A percentile compares a stretch with the other conserved stretches of the same genome.
These are phyloP conservation scores for Fomitopsis betulina DNA, from an alignment of 1,284 basidiomycete species.

Conservation along the genomic window DNA sequence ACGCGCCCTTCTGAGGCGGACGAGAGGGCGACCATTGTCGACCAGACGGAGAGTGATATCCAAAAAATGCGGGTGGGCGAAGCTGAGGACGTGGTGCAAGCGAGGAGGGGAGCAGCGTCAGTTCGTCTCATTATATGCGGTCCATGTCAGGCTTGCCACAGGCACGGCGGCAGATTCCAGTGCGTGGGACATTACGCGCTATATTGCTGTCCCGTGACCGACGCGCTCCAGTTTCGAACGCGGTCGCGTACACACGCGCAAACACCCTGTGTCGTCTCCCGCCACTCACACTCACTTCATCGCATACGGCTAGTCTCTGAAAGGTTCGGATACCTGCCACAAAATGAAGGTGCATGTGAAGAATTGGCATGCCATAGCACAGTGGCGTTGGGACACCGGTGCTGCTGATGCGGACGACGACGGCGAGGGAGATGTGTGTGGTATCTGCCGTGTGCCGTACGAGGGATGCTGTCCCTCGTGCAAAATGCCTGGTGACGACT, in stretches of 20 bases:
- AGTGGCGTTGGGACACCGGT: constrained; percentile 83
- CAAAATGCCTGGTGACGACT: constrained; percentile 95
- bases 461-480: constrained; percentile 93
- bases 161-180: neutral
- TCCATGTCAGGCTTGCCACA: neutral
- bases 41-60: neutral
- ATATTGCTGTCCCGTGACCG: neutral
- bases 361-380: constrained; percentile 80
- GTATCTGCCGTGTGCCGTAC: constrained; percentile 88
- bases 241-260: constrained; percentile 16
- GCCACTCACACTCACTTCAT: too few species aligned
- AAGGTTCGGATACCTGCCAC: neutral
- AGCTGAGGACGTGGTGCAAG: neutral
- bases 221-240: constrained; percentile 4
- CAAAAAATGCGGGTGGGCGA: neutral
- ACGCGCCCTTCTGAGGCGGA: constrained; percentile 15
- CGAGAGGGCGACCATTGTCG: neutral
- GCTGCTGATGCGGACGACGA: constrained; percentile 30
- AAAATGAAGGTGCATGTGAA: constrained; percentile 78
- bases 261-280: too few species aligned
- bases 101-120: neutral
- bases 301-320: too few species aligned
- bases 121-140: neutral
- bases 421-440: constrained; percentile 77
- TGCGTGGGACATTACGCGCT: neutral